Base-by-base conservation (phyloP, 176 grass and related monocot species). In the Stipa capillata region DNA sequence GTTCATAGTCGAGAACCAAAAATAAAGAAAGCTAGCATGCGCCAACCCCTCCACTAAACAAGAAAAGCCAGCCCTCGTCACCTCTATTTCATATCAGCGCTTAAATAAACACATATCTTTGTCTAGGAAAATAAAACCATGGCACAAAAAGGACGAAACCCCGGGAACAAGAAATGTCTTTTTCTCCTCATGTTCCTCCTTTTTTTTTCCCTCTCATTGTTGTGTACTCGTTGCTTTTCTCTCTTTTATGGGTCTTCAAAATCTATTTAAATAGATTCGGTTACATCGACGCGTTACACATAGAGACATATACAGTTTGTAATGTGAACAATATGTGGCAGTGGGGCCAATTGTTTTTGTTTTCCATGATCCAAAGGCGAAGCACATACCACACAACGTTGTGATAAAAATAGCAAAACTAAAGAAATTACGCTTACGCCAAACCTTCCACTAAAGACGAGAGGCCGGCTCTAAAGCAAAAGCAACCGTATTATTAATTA, bases 41-140 rank as follows among this genome's bases (percentile, higher is more conserved):
- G 55, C 74, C 83, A 63, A 79, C 79, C 66, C 62, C 58, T 51
- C 18, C 55, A 72, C 56, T 79, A 3, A 43, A 13, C 14, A 40
- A 21, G 25, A 73, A 79, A 53, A 44, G n/a, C 20, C 17, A 2
- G 3, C 8, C 18, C 39, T 16, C n/a, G n/a, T n/a, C n/a, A n/a
- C n/a, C n/a, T n/a, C n/a, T n/a, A n/a, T n/a, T n/a, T n/a, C n/a
- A n/a, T n/a, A 55, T 11, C 2, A 55, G 2, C 2, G 10, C 7
- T 11, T 51, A 14, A 8, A 51, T 5, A 3, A 8, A 32, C 16
- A 2, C n/a, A n/a, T n/a, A n/a, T n/a, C n/a, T n/a, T n/a, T n/a
- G n/a, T n/a, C n/a, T n/a, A n/a, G n/a, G n/a, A n/a, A n/a, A 34
- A 4, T 0, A 6, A 57, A 27, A 3, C 8, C 10, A 34, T 34